These are phyloP conservation scores for Truncatella angustata DNA, from an alignment of 2,329 filamentous ascomycete genomes.

Conservation along the genomic window DNA sequence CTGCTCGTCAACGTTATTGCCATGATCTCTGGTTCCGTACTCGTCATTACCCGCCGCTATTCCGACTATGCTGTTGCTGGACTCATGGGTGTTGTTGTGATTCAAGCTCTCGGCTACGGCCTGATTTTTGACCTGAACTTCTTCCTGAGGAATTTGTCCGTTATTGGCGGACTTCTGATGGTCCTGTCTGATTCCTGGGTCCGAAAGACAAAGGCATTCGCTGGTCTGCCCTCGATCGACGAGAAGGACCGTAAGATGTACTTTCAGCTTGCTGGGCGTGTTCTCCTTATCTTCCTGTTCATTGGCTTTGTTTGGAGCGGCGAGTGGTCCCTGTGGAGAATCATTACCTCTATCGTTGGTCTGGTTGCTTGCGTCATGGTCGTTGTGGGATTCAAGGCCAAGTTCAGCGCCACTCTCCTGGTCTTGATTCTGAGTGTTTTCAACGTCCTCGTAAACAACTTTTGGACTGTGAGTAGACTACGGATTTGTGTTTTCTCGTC, in stretches of 20 bases:
- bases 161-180: constrained; percentile 96
- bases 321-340: constrained; percentile 85
- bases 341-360: constrained; percentile 80
- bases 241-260: constrained; percentile 99
- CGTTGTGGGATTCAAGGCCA: constrained; percentile 98
- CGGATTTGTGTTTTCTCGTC: constrained; percentile 1
- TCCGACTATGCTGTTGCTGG: constrained; percentile 90
- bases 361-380: constrained; percentile 96
- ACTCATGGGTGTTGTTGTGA: constrained; percentile 85
- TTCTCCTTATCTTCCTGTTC: constrained; percentile 96
- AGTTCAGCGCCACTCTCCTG: constrained; percentile 94
- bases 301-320: constrained; percentile 95
- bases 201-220: constrained; percentile 94
- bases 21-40: constrained; percentile 77
- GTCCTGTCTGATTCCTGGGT: constrained; percentile 98
- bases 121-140: constrained; percentile 99
- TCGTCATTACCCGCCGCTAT: constrained; percentile 90
- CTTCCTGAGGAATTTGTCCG: constrained; percentile 97
- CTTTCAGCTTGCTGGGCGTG: constrained; percentile 94
- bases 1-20: constrained; percentile 84
- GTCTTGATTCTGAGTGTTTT: constrained; percentile 95
- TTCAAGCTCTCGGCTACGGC: constrained; percentile 93
- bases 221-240: constrained; percentile 87
- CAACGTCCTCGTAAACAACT: constrained; percentile 98
- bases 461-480: constrained; percentile 82